Base-by-base conservation (phyloP, 176 grass and related monocot genomes). In the Ensete ventricosum region DNA sequence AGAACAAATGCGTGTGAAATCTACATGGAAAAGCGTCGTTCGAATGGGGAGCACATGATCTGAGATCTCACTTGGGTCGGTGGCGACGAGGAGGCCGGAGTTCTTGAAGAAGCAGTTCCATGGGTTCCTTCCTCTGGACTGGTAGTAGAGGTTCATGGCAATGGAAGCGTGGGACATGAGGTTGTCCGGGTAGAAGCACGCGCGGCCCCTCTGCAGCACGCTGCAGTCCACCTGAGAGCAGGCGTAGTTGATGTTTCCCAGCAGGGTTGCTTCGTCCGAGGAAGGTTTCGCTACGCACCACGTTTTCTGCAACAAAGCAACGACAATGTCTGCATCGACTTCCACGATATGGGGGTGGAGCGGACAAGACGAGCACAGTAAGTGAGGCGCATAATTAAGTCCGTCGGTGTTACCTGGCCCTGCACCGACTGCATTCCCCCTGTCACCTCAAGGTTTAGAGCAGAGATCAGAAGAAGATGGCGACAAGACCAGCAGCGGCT, bases 61-160 rank as follows among this genome's bases (percentile, higher is more conserved):
- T 12, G 29, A 20, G 12, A 1, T 13, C 51, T 77, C 83, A 92
- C 89, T 96, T 63, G 93, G 93, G 64, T 96, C 85, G 14, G 93
- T 87, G 51, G 77, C 73, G 53, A 86, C 85, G 52, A 96, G 50
- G 76, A 96, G 52, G 1, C 68, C 93, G 4, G 89, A 88, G 25
- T 84, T 81, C 43, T 82, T 82, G 79, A 92, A 96, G 85, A 88
- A 73, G 79, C 93, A 96, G 80, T 90, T 90, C 87, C 90, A 92
- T 71, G 85, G 19, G 52, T 90, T 73, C 52, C 90, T 81, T 67
- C 93, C 93, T 5, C 81, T 79, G 81, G 81, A 63, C 59, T 88
- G 79, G 52, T 88, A 96, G 85, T 96, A 96, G 74, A 92, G 85
- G 81, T 96, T 96, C 93, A 96, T 92, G 74, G 87, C 93, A n/a